Percentiles rank a stretch among this genome's conserved stretches.
These are phyloP conservation scores for Bipolaris bicolor DNA, from an alignment of 2,329 filamentous ascomycete species.

Conservation along the genomic window DNA sequence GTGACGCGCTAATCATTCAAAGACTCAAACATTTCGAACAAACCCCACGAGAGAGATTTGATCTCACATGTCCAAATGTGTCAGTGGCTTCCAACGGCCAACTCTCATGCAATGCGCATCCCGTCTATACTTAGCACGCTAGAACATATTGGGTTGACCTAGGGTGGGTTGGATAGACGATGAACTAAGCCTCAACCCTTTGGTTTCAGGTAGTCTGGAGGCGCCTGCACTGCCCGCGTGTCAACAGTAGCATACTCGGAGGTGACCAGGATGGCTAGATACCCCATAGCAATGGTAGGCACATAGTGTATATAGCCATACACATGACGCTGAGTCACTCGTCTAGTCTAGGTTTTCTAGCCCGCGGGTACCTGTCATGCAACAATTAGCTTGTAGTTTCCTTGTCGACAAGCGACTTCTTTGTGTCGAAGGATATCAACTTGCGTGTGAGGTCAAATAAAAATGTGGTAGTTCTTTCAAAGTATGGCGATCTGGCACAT, in stretches of 20 bases:
- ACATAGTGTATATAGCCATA: constrained; percentile 39
- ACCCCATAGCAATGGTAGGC: constrained; percentile 25
- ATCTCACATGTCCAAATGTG: constrained; percentile 26
- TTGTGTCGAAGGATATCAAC: constrained; percentile 6
- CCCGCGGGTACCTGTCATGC: constrained; percentile 25
- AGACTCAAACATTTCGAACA: constrained; percentile 44
- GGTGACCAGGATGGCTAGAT: constrained; percentile 32
- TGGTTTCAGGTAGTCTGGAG: constrained; percentile 34
- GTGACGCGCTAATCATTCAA: constrained; percentile 38
- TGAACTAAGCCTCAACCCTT: constrained; percentile 38
- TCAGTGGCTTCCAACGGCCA: constrained; percentile 43
- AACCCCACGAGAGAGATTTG: constrained; percentile 47
- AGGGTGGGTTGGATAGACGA: constrained; percentile 40
- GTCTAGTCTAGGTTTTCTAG: constrained; percentile 21
- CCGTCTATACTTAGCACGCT: constrained; percentile 43
- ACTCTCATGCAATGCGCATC: constrained; percentile 40
- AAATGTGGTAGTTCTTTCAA: constrained; percentile 2
- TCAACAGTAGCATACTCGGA: constrained; percentile 21
- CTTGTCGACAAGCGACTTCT: constrained; percentile 8
- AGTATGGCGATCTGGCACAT: background rate
- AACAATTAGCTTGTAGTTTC: constrained; percentile 15
- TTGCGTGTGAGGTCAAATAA: background rate
- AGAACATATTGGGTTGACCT: constrained; percentile 16
- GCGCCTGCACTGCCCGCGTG: constrained; percentile 23
- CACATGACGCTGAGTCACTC: constrained; percentile 23